These are phyloP conservation scores for Sanghuangporus baumii DNA, from an alignment of 1,284 basidiomycete species.

Conservation along the genomic window DNA sequence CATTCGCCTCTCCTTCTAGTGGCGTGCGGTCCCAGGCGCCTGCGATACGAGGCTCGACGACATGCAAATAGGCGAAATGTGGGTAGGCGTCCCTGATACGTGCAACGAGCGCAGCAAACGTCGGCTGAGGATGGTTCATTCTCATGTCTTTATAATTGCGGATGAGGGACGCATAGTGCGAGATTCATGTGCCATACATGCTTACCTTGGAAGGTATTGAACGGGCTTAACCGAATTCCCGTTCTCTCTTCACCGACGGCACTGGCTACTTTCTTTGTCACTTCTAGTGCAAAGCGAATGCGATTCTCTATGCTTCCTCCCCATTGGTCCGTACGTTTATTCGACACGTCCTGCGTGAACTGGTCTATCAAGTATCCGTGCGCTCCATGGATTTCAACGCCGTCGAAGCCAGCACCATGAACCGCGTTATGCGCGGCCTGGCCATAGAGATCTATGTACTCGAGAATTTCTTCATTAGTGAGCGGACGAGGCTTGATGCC, in stretches of 20 bases:
- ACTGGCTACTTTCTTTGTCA: constrained; percentile 35
- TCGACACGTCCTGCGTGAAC: constrained; percentile 36
- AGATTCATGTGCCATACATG: not conserved
- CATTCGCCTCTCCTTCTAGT: constrained; percentile 29
- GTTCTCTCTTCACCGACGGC: constrained; percentile 36
- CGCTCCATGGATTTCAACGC: constrained; percentile 35
- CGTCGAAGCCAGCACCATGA: constrained; percentile 40
- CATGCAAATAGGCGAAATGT: constrained; percentile 50
- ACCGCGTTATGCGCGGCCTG: constrained; percentile 20
- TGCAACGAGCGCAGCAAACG: constrained; percentile 34
- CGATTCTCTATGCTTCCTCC: constrained; percentile 55
- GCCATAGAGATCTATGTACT: constrained; percentile 8
- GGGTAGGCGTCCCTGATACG: constrained; percentile 35
- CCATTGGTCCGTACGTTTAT: constrained; percentile 55
- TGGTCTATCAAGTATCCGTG: constrained; percentile 39
- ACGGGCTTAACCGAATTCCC: constrained; percentile 52
- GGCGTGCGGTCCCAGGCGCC: constrained; percentile 15
- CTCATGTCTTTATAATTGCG: constrained; percentile 22
- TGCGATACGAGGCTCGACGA: constrained; percentile 33
- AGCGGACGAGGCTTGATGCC: constrained; percentile 21
- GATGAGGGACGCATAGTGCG: not conserved
- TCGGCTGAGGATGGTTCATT: constrained; percentile 29
- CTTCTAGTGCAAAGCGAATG: constrained; percentile 41
- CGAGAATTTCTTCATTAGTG: constrained; percentile 18
- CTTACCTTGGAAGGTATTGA: constrained; percentile 35